These are phyloP conservation scores for Suhomyces sp. DNA, from an alignment of 805 yeast genomes.

Conservation along the genomic window DNA sequence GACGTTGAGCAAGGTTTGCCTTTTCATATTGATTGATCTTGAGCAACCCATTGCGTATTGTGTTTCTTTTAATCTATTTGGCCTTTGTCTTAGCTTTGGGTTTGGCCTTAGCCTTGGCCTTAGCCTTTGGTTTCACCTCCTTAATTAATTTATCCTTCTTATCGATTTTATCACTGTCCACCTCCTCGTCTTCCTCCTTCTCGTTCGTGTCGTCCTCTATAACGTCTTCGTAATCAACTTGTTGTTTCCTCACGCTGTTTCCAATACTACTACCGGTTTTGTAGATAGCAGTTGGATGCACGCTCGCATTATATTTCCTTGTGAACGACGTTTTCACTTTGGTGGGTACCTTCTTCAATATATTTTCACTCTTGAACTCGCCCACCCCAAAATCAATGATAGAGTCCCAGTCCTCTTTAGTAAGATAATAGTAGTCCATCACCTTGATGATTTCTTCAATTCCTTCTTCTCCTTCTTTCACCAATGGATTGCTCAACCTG, in stretches of 20 bases:
- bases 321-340: constrained; percentile 86
- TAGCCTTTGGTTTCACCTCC: constrained; percentile 19
- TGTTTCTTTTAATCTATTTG: background rate
- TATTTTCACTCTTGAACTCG: constrained; percentile 32
- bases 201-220: constrained; percentile 57
- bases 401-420: constrained; percentile 90
- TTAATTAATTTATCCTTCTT: constrained; percentile 66
- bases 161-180: constrained; percentile 46
- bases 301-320: constrained; percentile 67
- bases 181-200: constrained; percentile 45
- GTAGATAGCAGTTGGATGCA: constrained; percentile 86
- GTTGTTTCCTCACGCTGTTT: constrained; percentile 24
- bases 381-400: constrained; percentile 85
- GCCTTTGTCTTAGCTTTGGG: constrained; percentile 7
- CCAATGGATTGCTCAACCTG: constrained; percentile 58
- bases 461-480: constrained; percentile 57
- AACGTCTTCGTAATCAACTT: constrained; percentile 72
- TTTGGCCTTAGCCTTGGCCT: constrained; percentile 26
- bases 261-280: constrained; percentile 63
- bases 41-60: no score
- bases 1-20: no score
- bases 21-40: no score
- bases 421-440: constrained; percentile 82
- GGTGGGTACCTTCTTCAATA: constrained; percentile 66
- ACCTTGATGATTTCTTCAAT: constrained; percentile 62